Conservation (phyloP, 1,284 basidiomycete genomes). For the Phellopilus nigrolimitatus region DNA sequence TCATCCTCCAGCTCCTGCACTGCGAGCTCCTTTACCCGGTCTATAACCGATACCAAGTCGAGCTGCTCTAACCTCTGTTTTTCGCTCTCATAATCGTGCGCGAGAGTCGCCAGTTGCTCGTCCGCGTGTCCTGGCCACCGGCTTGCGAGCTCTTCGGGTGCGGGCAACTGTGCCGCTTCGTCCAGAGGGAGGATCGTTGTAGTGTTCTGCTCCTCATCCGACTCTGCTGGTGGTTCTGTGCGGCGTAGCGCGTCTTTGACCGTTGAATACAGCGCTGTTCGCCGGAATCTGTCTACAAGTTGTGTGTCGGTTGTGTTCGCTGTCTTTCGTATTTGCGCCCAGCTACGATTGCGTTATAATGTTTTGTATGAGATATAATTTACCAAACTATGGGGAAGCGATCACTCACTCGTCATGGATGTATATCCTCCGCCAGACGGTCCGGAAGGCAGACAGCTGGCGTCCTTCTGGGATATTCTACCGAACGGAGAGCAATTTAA, state of each 20-base stretch:
- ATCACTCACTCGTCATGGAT: constrained; percentile 79
- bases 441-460: constrained; percentile 61
- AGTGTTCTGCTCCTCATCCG: constrained; percentile 35
- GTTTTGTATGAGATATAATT: neutral
- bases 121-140: constrained; percentile 66
- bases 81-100: constrained; percentile 56
- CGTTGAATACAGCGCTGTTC: constrained; percentile 66
- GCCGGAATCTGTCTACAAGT: constrained; percentile 57
- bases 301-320: constrained; percentile 66
- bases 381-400: neutral
- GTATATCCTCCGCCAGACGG: constrained; percentile 85
- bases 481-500: neutral
- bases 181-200: constrained; percentile 50
- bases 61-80: constrained; percentile 49
- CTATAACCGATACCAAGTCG: constrained; percentile 54
- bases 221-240: neutral
- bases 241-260: constrained; percentile 42
- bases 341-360: constrained; percentile 41
- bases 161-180: constrained; percentile 50
- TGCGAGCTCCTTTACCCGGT: constrained; percentile 56
- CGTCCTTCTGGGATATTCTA: constrained; percentile 69
- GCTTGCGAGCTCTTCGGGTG: constrained; percentile 51
- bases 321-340: constrained; percentile 65
- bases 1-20: constrained; percentile 21
- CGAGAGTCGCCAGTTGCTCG: constrained; percentile 55